Base-by-base conservation (phyloP, 345 rosid genomes). In the Mercurialis annua region DNA sequence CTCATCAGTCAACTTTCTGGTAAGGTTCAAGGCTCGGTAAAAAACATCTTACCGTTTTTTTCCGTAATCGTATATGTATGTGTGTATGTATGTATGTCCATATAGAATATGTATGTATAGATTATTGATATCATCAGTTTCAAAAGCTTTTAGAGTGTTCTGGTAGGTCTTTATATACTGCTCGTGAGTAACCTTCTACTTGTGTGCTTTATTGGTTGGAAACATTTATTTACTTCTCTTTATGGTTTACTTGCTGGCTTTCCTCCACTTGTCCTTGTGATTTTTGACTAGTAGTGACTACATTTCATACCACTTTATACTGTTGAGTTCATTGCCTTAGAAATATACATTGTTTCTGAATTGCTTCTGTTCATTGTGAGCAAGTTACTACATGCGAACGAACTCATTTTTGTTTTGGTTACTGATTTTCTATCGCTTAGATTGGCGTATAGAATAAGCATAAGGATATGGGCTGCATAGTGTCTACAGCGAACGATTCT, bases 391-490 rank as follows among this genome's bases (percentile, higher is more conserved):
- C 46, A 36, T 43, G 54, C 50, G 24, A 8, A 57, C 27, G 24
- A 1, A 14, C 34, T 47, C 16, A 10, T 64, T 42, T 59, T 33
- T 52, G 7, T 60, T 59, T 31, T 33, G 24, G 20, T 33, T 43
- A 24, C 38, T 77, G 69, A 54, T 24, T 62, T 70, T 66, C 14
- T 62, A 59, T 68, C 64, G 5, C 56, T 55, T 71, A 73, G 59
- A 69, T 71, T 76, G 74, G 77, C 73, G 78, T 82, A 51, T 66
- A 72, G 20, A 44, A 46, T 72, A 63, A 73, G 57, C 64, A 65
- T 50, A 38, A 75, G 66, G 65, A 78, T 59, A 95, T 95, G 99
- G 99, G 99, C 65, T 95, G 99, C 84, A 62, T 95, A 60, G 87
- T 85, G 77, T 95, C 99, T 30, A 84, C 90, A 1, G 89, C 96